phyloP scores from a whole-genome alignment of 805 yeast genomes.

The Pichia nakasei region DNA sequence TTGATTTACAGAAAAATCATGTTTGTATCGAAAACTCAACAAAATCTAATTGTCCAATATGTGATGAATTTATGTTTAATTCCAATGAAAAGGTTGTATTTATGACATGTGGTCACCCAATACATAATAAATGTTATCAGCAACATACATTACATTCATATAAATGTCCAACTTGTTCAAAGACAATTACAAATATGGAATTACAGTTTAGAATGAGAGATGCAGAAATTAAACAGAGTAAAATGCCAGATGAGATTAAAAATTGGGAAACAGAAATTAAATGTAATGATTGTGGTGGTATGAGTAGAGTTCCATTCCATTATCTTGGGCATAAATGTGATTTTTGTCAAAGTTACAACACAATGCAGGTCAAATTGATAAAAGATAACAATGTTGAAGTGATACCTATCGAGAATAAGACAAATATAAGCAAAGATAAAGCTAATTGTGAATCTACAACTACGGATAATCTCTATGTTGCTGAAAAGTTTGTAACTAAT shows the following conservation, averaged over 20 bases:
- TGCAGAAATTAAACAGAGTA: constrained; percentile 67
- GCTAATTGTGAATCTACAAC: neutral
- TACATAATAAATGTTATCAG: constrained; percentile 76
- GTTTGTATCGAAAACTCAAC: constrained; percentile 81
- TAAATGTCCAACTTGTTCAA: constrained; percentile 86
- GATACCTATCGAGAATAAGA: neutral
- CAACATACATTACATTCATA: constrained; percentile 76
- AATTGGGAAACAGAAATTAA: constrained; percentile 67
- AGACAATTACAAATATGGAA: constrained; percentile 79
- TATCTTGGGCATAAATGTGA: constrained; percentile 81
- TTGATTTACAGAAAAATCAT: constrained; percentile 69
- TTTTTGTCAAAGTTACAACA: constrained; percentile 81
- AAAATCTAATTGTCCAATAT: constrained; percentile 86
- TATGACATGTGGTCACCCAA: constrained; percentile 92
- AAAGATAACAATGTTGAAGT: constrained; percentile 45
- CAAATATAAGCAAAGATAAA: neutral
- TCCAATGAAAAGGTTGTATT: constrained; percentile 77
- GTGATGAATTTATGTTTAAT: constrained; percentile 84
- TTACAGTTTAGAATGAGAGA: constrained; percentile 82
- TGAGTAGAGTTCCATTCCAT: constrained; percentile 67
- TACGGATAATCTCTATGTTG: neutral
- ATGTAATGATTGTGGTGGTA: constrained; percentile 85
- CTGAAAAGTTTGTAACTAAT: constrained; percentile 14
- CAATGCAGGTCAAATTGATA: constrained; percentile 59
- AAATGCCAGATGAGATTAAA: constrained; percentile 71